A percentile compares a stretch with the other conserved stretches of the same genome.
phyloP scores from a whole-genome alignment of 2,329 filamentous ascomycete species.

The Neofusicoccum cordaticola region DNA sequence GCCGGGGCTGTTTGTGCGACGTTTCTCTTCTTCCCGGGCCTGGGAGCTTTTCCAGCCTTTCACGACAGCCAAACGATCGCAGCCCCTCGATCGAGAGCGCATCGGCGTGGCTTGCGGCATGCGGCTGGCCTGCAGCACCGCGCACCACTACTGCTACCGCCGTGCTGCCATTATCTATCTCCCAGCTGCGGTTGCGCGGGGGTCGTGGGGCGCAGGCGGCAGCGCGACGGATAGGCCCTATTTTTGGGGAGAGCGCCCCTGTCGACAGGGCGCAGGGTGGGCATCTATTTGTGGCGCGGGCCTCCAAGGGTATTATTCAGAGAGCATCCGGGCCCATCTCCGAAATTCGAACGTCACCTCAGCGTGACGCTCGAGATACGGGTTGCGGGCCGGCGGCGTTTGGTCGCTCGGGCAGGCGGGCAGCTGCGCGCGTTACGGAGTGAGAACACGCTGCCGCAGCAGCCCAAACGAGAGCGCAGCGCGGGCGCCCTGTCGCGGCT shows the following conservation, averaged over 20 bases:
- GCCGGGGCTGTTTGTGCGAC: not conserved
- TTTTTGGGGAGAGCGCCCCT: not conserved
- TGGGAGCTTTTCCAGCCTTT: not conserved
- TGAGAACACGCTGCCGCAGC: not conserved
- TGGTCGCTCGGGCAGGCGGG: not conserved
- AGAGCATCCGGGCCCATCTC: not conserved
- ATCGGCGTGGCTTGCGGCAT: constrained; percentile 5
- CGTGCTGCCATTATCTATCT: not conserved
- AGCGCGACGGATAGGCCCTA: not conserved
- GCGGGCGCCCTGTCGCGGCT: too few species aligned
- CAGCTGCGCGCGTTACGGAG: not conserved
- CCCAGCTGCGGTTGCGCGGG: not conserved
- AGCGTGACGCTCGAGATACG: not conserved
- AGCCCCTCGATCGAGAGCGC: not conserved
- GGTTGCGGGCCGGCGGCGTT: constrained; percentile 1
- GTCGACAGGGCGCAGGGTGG: not conserved
- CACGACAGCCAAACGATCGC: constrained; percentile 7
- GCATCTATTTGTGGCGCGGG: not conserved
- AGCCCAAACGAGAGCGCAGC: not conserved
- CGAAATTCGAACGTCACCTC: not conserved
- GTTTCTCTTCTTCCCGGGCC: not conserved
- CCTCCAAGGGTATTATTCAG: not conserved
- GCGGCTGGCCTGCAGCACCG: not conserved
- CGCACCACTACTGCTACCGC: not conserved
- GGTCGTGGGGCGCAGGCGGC: not conserved